Conservation (phyloP, 192 early-diverging fungal species). For the Phycomyces nitens region DNA sequence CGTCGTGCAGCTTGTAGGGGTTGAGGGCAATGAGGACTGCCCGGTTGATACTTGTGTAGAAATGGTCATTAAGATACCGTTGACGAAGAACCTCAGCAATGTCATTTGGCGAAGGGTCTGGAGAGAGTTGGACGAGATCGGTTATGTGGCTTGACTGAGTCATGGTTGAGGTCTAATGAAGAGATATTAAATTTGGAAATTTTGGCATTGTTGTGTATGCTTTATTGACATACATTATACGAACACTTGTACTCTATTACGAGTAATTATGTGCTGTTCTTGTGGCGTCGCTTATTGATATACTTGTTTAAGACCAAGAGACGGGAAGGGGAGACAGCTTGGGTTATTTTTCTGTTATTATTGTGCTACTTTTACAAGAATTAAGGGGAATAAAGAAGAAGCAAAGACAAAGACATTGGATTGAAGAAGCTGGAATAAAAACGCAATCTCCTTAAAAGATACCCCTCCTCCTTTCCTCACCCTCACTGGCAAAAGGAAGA, state of each 20-base stretch:
- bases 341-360: not conserved
- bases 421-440: slow-evolving; percentile 2
- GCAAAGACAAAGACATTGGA: not conserved
- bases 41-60: slow-evolving; percentile 58
- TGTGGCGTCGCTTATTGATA: no score
- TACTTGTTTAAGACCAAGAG: not conserved
- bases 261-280: no score
- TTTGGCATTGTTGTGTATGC: not conserved
- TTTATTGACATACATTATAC: not conserved
- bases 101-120: slow-evolving; percentile 18
- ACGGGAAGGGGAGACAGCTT: not conserved
- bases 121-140: slow-evolving; percentile 8
- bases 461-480: not conserved
- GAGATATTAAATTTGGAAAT: not conserved
- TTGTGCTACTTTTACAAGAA: not conserved
- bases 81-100: slow-evolving; percentile 46
- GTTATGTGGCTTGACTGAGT: slow-evolving; percentile 7
- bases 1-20: slow-evolving; percentile 43
- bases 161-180: slow-evolving; percentile 4
- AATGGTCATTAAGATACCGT: slow-evolving; percentile 48
- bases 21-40: slow-evolving; percentile 62
- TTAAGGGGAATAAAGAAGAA: not conserved
- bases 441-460: slow-evolving; percentile 1
- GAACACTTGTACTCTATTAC: no score
- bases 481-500: not conserved